Evolutionary conservation across 225 moss, liverwort and hornwort species (phyloP), one percentile per base, ranked within the genome.

Genomic region (Asterella californica): DNA sequence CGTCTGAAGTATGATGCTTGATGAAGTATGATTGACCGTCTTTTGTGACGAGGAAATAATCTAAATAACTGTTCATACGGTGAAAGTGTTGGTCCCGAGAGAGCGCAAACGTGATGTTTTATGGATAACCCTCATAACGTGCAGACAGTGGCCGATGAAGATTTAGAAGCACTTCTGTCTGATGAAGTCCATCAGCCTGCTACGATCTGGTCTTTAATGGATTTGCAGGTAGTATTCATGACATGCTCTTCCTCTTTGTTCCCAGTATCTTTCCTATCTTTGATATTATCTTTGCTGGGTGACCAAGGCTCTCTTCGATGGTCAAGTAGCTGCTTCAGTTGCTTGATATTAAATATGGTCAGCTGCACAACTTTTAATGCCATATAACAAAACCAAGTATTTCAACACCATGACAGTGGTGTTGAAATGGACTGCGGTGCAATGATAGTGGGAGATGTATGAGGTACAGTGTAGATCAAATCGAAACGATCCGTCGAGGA

Each of bases 151-250:
- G 72, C 77, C 19, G 90, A 99, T 79, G 99, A 93, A 30, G 99
- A 99, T 77, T 66, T 99, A 15, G 99, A 99, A 84, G 86, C 83
- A 6, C 82, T 99, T 24, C 86, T 99, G 55, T 93, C 95, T 15
- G 99, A 99, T 76, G 93, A 95, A 87, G 82, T 99, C 79, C 87
- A 90, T 88, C 95, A 99, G 84, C 95, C 95, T 25, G 83, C 91
- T 64, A 85, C 83, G 34, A 45, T 95, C 55, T 99, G 99, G 99
- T 81, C 91, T 64, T 81, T 95, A 54, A 38, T 33, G 73, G 90
- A 92, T 61, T 84, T 99, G 70, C 93, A 89, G 79, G 89, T 89
- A 84, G 7, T 29, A 36, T 71, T 10, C 27, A 25, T 27, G n/a
- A 61, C 72, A 46, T 37, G 15, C 33, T 15, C 29, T 4, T 34